A percentile compares a stretch with the other conserved stretches of the same genome.
These are phyloP conservation scores for Phylloporus rhodoxanthus DNA, from an alignment of 768 basidiomycete genomes.

Conservation along the genomic window DNA sequence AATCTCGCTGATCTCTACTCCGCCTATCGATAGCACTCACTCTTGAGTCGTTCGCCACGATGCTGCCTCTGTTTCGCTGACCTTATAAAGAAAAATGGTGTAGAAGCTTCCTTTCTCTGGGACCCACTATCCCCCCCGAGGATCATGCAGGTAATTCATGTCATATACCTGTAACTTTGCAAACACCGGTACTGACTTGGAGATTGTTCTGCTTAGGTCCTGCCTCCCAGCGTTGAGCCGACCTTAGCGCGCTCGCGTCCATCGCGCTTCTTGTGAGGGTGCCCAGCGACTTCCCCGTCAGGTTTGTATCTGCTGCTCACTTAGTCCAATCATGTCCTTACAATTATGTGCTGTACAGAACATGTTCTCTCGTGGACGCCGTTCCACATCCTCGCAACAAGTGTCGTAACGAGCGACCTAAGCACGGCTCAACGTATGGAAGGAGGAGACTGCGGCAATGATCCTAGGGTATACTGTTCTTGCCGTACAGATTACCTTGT, in stretches of 20 bases:
- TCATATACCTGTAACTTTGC: too few relatives aligned
- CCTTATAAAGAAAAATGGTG: constrained; percentile 30
- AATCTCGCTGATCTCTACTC: constrained; percentile 18
- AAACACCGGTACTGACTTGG: constrained; percentile 8
- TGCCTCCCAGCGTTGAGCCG: constrained; percentile 41
- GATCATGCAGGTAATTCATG: constrained; percentile 29
- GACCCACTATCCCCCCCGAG: constrained; percentile 31
- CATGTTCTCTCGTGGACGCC: constrained; percentile 43
- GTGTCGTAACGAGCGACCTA: constrained; percentile 69
- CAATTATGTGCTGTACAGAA: constrained; percentile 14
- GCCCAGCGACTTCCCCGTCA: constrained; percentile 50
- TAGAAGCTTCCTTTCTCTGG: constrained; percentile 18
- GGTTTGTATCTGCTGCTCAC: constrained; percentile 30
- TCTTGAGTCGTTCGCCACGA: constrained; percentile 13
- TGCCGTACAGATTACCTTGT: constrained; percentile 5
- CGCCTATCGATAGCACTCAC: constrained; percentile 27
- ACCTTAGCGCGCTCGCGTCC: constrained; percentile 54
- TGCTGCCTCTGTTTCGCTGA: constrained; percentile 10
- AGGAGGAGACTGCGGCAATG: constrained; percentile 36
- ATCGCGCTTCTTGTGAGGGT: constrained; percentile 70
- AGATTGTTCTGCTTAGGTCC: constrained; percentile 18
- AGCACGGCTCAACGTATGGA: constrained; percentile 62
- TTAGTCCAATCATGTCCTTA: constrained; percentile 8
- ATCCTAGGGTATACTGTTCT: constrained; percentile 13
- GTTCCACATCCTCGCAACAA: constrained; percentile 63